phyloP scores from a whole-genome alignment of 495 filamentous ascomycete genomes.

The Echria macrotheca region DNA sequence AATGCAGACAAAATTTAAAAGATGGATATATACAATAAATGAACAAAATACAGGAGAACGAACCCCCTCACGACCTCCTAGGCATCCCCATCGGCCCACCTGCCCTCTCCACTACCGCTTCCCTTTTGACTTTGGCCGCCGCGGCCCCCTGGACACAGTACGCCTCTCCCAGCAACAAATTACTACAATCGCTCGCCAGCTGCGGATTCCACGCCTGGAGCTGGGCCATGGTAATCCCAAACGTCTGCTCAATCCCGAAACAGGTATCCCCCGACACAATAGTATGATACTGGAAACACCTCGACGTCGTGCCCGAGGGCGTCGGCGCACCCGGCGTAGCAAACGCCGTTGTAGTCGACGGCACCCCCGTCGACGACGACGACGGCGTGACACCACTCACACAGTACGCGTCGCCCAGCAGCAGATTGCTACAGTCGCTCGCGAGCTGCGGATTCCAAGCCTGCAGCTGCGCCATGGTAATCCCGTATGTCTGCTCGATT shows the following conservation, averaged over 20 bases:
- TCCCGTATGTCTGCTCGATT: slow-evolving; percentile 26
- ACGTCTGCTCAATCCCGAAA: slow-evolving; percentile 1
- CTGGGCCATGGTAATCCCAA: slow-evolving; percentile 14
- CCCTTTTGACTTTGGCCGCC: too few relatives aligned
- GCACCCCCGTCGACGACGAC: background rate
- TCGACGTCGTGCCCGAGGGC: slow-evolving; percentile 4
- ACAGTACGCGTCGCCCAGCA: background rate
- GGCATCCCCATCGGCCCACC: too few relatives aligned
- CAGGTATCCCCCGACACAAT: slow-evolving; percentile 12
- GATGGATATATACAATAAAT: too few relatives aligned
- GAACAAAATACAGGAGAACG: too few relatives aligned
- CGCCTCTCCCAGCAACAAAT: too few relatives aligned
- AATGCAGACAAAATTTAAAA: too few relatives aligned
- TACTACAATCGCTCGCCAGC: background rate
- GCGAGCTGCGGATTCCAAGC: slow-evolving; percentile 40
- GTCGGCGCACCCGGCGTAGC: slow-evolving; percentile 10
- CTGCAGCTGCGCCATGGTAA: slow-evolving; percentile 26
- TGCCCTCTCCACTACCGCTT: too few relatives aligned
- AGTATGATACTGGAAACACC: slow-evolving; percentile 15
- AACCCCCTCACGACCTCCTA: too few relatives aligned
- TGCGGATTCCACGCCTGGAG: slow-evolving; percentile 20
- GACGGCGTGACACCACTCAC: background rate
- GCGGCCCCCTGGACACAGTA: too few relatives aligned
- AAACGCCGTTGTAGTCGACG: slow-evolving; percentile 11
- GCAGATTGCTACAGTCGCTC: background rate